Evolutionary conservation across 2,329 filamentous ascomycete species (phyloP), one percentile per base, ranked within the genome.

Genomic region (Sphaerulina populicola): DNA sequence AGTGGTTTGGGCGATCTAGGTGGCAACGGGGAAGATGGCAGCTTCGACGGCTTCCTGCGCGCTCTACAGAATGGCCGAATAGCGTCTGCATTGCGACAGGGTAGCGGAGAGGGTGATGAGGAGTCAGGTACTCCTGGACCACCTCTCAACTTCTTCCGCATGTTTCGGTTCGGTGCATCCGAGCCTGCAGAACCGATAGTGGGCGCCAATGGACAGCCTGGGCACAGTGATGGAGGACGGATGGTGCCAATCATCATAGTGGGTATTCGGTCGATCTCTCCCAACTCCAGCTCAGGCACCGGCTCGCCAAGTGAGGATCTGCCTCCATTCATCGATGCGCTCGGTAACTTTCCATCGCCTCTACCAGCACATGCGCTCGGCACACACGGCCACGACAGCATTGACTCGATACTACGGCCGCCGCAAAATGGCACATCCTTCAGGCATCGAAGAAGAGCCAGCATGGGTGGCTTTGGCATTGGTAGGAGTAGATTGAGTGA

Each of bases 211-310:
- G 62, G 61, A 11, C 62, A 62, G 39, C 60, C 52, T 45, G 31
- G 45, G 6, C 72, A 71, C 18, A 71, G 71, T 35, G 75, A 76
- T 35, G 75, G 76, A 50, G 77, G 77, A 42, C 74, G 82, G 18
- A 82, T 82, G 67, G 79, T 85, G 36, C 83, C 82, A 7, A 76
- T 85, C 55, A 83, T 85, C 39, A 82, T 85, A 47, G 82, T 85
- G 37, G 82, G 82, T 48, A 83, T 85, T 49, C 73, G 82, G 47
- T 83, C 81, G 23, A 81, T 85, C 52, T 80, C 77, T 30, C 75
- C 79, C 15, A 68, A 67, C 44, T 72, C 71, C 23, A 73, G 71
- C 56, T 56, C 58, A 7, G 58, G 53, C n/a, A 42, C 53, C 29
- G 69, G 71, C 37, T 61, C 62, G 11, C 66, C 70, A 21, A 69